These are phyloP conservation scores for Russula ochroleuca DNA, from an alignment of 768 basidiomycete genomes.

Conservation along the genomic window DNA sequence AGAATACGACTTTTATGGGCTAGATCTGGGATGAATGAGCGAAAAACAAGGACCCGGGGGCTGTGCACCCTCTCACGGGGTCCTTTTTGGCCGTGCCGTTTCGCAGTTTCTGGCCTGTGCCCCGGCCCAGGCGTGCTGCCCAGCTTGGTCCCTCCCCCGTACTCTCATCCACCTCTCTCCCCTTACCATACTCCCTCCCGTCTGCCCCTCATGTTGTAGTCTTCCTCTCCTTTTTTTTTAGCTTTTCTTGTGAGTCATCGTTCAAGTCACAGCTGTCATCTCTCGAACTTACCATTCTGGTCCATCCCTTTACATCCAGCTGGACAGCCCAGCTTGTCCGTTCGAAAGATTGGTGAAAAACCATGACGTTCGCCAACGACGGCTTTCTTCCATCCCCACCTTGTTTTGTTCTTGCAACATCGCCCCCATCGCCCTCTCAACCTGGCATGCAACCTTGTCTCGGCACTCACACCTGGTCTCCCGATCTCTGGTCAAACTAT, in stretches of 20 bases:
- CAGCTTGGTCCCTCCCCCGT: neutral
- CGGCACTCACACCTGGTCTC: slow-evolving; percentile 7
- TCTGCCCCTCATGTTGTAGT: slow-evolving; percentile 22
- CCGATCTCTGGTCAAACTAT: slow-evolving; percentile 19
- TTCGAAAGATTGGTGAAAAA: slow-evolving; percentile 25
- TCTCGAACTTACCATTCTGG: neutral
- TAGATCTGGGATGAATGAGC: neutral
- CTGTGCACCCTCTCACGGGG: neutral
- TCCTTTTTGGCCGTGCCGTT: neutral
- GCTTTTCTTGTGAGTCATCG: slow-evolving; percentile 20
- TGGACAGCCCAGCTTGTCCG: slow-evolving; percentile 15
- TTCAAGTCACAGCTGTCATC: neutral
- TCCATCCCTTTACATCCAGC: slow-evolving; percentile 10
- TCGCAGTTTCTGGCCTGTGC: neutral
- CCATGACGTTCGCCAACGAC: slow-evolving; percentile 23
- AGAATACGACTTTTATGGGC: neutral
- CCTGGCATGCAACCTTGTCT: slow-evolving; percentile 14
- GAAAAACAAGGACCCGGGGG: neutral
- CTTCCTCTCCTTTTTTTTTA: neutral
- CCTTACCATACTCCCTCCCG: neutral
- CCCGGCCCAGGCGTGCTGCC: neutral
- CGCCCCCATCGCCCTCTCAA: slow-evolving; percentile 15
- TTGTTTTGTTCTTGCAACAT: slow-evolving; percentile 11
- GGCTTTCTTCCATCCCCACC: slow-evolving; percentile 10
- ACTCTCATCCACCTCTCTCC: neutral